A percentile compares a stretch with the other conserved stretches of the same genome.
Conservation (phyloP, 2,329 filamentous ascomycete genomes). For the Teratosphaeria pseudoeucalypti region DNA sequence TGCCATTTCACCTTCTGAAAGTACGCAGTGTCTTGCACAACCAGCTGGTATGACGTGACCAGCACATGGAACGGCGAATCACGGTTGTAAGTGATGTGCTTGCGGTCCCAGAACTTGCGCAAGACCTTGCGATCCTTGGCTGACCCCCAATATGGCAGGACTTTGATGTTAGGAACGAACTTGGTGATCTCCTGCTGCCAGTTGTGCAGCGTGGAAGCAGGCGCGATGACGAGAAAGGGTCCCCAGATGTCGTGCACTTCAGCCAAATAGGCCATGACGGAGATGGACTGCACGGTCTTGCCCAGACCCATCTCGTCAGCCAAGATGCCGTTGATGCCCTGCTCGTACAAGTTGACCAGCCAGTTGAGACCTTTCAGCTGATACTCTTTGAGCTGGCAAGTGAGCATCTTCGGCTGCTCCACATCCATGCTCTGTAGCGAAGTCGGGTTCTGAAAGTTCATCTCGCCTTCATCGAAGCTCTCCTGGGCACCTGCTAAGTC, state of each 20-base stretch:
- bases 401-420: conserved; percentile 85
- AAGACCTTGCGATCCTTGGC: conserved; percentile 90
- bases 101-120: conserved; percentile 97
- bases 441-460: conserved; percentile 99
- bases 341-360: conserved; percentile 97
- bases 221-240: conserved; percentile 91
- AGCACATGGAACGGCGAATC: conserved; percentile 93
- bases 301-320: conserved; percentile 99
- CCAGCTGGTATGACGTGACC: conserved; percentile 92
- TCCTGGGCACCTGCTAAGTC: conserved; percentile 30
- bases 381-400: conserved; percentile 93
- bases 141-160: conserved; percentile 94
- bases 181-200: conserved; percentile 97
- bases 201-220: conserved; percentile 93
- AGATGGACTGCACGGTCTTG: conserved; percentile 98
- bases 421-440: conserved; percentile 91
- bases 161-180: conserved; percentile 91
- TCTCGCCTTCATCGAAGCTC: conserved; percentile 82
- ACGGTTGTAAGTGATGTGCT: conserved; percentile 88
- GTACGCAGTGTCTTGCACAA: conserved; percentile 90
- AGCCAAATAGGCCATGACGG: conserved; percentile 96
- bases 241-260: conserved; percentile 98
- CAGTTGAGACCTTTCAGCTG: conserved; percentile 98
- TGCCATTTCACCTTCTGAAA: conserved; percentile 99
- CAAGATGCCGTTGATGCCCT: conserved; percentile 98